Evolutionary conservation across 768 basidiomycete species (phyloP).

Genomic region (Tricholoma terreum): DNA sequence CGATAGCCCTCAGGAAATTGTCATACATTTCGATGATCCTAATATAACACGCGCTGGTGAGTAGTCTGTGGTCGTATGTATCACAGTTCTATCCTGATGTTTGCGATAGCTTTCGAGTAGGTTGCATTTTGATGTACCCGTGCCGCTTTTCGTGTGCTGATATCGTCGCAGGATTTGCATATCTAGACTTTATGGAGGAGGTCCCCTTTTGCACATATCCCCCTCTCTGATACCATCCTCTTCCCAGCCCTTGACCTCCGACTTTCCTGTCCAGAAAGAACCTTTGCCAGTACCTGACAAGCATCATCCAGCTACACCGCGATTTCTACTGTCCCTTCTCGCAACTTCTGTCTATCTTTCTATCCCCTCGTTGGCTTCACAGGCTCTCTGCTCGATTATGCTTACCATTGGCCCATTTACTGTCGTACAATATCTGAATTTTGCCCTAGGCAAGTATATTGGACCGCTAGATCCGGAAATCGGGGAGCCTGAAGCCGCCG

Average conservation of each 20-base stretch:
- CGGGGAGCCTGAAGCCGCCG: conserved; percentile 57
- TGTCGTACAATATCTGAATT: conserved; percentile 71
- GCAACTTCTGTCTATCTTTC: conserved; percentile 86
- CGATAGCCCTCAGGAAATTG: conserved; percentile 50
- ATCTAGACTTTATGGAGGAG: conserved; percentile 82
- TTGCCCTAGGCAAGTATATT: conserved; percentile 74
- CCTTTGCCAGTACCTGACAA: conserved; percentile 39
- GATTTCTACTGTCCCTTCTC: conserved; percentile 81
- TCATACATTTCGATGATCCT: conserved; percentile 74
- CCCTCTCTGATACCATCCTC: conserved; percentile 63
- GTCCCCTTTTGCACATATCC: conserved; percentile 70
- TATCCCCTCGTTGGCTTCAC: conserved; percentile 70
- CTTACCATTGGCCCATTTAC: conserved; percentile 78
- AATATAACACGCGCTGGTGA: conserved; percentile 87
- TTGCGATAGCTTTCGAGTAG: conserved; percentile 77
- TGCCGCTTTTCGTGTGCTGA: neutral
- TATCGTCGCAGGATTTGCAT: conserved; percentile 65
- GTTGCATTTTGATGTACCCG: conserved; percentile 34
- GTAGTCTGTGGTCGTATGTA: conserved; percentile 22
- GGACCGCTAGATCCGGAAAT: conserved; percentile 30
- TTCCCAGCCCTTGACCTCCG: conserved; percentile 66
- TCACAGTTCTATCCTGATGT: conserved; percentile 12
- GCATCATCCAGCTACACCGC: conserved; percentile 74
- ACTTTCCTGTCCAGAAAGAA: conserved; percentile 41
- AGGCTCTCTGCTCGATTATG: conserved; percentile 70